phyloP scores from a whole-genome alignment of 441 rosid species.

The Daphne laureola region DNA sequence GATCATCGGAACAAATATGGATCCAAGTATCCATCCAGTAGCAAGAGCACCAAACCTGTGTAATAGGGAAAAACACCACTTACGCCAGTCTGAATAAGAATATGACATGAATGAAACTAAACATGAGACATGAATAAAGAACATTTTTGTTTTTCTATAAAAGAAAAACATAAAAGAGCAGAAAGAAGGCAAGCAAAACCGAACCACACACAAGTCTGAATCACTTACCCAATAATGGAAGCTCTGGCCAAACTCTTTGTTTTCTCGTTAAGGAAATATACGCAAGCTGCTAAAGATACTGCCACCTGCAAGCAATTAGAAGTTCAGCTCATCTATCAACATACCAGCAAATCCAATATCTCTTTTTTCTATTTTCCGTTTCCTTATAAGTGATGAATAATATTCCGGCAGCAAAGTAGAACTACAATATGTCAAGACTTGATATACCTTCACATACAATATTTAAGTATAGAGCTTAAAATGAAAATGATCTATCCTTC shows the following conservation, averaged over 20 bases:
- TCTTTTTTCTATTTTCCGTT: no score
- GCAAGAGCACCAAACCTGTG: constrained; percentile 73
- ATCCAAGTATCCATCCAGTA: constrained; percentile 75
- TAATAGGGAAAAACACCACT: constrained; percentile 1
- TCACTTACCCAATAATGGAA: constrained; percentile 62
- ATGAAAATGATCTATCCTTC: no score
- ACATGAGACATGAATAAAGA: background rate
- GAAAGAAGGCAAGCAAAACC: background rate
- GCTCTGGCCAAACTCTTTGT: constrained; percentile 88
- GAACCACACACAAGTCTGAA: no score
- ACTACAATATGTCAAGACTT: no score
- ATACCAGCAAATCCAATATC: no score
- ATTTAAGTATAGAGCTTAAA: no score
- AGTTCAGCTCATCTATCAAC: background rate
- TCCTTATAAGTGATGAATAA: no score
- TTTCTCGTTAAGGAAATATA: constrained; percentile 86
- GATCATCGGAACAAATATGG: constrained; percentile 66
- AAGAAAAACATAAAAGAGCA: background rate
- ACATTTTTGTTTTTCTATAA: no score
- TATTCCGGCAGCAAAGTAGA: no score
- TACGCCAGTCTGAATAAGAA: no score
- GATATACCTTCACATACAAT: no score
- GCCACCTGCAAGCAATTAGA: constrained; percentile 60
- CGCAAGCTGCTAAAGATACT: constrained; percentile 88
- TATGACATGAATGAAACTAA: background rate